Base-by-base conservation (phyloP, 2,329 filamentous ascomycete species). In the Cryphonectria naterciae region DNA sequence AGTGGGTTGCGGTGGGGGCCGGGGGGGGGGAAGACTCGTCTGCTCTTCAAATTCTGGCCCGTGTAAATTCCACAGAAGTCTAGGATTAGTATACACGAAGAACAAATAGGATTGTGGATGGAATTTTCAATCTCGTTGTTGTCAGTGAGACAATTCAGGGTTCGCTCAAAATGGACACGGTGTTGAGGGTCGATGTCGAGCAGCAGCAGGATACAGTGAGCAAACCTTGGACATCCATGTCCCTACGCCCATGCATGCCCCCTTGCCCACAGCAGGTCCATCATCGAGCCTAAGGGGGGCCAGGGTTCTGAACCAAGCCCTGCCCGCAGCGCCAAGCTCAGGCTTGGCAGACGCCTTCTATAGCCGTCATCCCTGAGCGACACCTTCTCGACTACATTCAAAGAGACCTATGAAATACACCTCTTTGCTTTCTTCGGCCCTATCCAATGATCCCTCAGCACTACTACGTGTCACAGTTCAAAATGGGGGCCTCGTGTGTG, bases 161-260 rank as follows among this genome's bases (percentile, higher is more conserved):
- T 28, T 28, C 67, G 70, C 67, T 67, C 41, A 72, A 28, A 56
- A 58, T 37, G 37, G n/a, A 11, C 61, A 46, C 28, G 4, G 22
- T 35, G 17, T 62, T 65, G 49, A 72, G 68, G 58, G 58, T 25
- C 19, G 35, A 39, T 10, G 22, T 61, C 7, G 58, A 25, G 32
- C 32, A 32, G 54, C 25, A 8, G 25, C 11, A 28, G n/a, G n/a
- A 28, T 28, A 11, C n/a, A 28, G 6, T 19, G 28, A 28, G 3
- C 25, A 17, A 19, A 5, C 25, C 52, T 10, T 15, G 46, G 46
- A 49, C 46, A 49, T 49, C 46, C 46, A 49, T 49, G 46, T 49
- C 13, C 49, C 54, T 11, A 35, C 19, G 54, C 54, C 54, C 37
- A 10, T 39, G 10, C 32, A 32, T 32, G 32, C 32, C 1, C 32